Base-by-base conservation (phyloP, 2,329 filamentous ascomycete genomes). In the Cercospora canescens region DNA sequence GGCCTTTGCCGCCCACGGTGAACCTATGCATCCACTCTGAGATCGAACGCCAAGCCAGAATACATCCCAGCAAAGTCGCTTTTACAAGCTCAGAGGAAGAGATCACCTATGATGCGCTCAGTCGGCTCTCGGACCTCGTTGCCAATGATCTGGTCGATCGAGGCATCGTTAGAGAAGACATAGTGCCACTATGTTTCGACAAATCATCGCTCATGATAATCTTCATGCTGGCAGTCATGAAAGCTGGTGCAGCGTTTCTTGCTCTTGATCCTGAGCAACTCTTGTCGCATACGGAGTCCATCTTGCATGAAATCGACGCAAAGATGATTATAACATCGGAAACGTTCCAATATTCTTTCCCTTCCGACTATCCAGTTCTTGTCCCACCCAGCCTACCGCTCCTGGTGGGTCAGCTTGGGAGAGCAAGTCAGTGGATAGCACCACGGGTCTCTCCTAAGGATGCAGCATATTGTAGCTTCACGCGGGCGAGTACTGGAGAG, bases 181-280 rank as follows among this genome's bases (percentile, higher is more conserved):
- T 59, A 32, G 56, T 59, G 18, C 56, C 56, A 35, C 74, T 77
- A 3, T 78, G 78, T 60, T 79, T 80, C 54, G 78, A 80, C 54
- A 80, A 80, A 69, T 79, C 76, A 39, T 60, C 63, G 5, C 79
- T 75, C 60, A 74, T 75, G 0, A 67, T 77, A 9, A 72, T 80
- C n/a, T 76, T 77, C 1, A 76, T 79, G 74, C 72, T 80, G 6
- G 76, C 74, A 6, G 75, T 80, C 7, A 73, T 80, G 56, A 79
- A 79, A 62, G 76, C 78, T 18, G 78, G 79, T 21, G 78, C 74
- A 7, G 76, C 77, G 26, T 75, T 72, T 16, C 74, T 78, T 4
- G 72, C 75, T 9, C 71, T 82, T 18, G 80, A 81, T 63, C 76
- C 74, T 1, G 72, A 74, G 60, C 34, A 67, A 11, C 70, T 69